These are phyloP conservation scores for Mycogone perniciosa DNA, from an alignment of 2,329 filamentous ascomycete genomes.

Conservation along the genomic window DNA sequence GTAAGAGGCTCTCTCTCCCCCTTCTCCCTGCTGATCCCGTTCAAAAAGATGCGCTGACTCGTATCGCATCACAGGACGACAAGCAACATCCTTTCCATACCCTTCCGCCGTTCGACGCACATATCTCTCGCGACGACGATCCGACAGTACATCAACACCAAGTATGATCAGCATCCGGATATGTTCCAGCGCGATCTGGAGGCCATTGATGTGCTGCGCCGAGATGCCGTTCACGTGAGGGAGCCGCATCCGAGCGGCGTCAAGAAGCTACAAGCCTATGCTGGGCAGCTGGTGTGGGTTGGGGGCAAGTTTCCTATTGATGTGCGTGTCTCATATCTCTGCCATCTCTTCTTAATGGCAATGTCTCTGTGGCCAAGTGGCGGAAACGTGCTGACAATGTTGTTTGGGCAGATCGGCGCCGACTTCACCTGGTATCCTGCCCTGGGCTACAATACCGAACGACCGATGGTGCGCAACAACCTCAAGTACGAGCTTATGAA, in stretches of 20 bases:
- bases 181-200: constrained; percentile 88
- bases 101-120: constrained; percentile 79
- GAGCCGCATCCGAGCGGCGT: constrained; percentile 85
- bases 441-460: constrained; percentile 79
- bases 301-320: constrained; percentile 95
- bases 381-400: constrained; percentile 9
- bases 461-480: constrained; percentile 61
- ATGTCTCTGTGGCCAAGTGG: background rate
- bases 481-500: constrained; percentile 83
- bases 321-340: constrained; percentile 38
- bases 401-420: constrained; percentile 63
- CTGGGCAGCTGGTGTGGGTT: constrained; percentile 88
- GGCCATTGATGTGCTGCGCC: constrained; percentile 74
- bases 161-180: constrained; percentile 98
- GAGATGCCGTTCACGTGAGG: constrained; percentile 79
- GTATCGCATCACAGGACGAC: constrained; percentile 17
- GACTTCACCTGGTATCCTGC: constrained; percentile 97
- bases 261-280: constrained; percentile 83
- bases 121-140: constrained; percentile 76
- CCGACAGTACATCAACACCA: constrained; percentile 90
- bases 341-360: background rate
- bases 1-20: background rate
- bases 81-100: constrained; percentile 65
- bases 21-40: background rate
- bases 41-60: background rate